These are phyloP conservation scores for Syzygium grande DNA, from an alignment of 345 rosid species.

Conservation along the genomic window DNA sequence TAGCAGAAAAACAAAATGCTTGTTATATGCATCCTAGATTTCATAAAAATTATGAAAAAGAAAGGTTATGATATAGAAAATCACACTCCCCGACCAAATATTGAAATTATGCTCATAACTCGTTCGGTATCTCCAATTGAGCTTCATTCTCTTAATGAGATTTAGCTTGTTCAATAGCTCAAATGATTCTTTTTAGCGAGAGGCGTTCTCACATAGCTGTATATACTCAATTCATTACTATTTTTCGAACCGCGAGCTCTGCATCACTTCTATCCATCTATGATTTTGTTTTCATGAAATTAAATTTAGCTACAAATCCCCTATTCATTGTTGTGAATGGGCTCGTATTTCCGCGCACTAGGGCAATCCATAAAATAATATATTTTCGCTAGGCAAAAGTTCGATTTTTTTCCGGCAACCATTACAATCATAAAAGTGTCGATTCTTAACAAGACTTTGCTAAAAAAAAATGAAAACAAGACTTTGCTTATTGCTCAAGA, in stretches of 20 bases:
- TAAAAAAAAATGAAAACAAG: too few species aligned
- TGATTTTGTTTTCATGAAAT: too few species aligned
- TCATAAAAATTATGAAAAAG: neutral
- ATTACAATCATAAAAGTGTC: neutral
- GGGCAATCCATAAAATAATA: neutral
- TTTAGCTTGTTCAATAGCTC: neutral
- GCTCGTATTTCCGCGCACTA: neutral
- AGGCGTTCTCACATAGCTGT: neutral
- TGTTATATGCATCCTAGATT: neutral
- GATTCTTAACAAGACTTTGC: accelerated
- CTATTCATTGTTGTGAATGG: neutral
- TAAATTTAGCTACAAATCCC: neutral
- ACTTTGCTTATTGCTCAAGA: accelerated
- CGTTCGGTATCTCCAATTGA: neutral
- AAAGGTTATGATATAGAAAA: neutral
- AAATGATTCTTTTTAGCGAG: neutral
- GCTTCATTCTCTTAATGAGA: neutral
- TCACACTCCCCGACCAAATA: neutral
- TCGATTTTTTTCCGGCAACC: accelerated
- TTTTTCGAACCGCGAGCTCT: accelerated
- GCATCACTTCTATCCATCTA: neutral
- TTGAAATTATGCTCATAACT: neutral
- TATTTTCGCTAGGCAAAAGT: neutral
- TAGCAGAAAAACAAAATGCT: too few species aligned
- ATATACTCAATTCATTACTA: neutral